Base-by-base conservation (phyloP, 2,329 filamentous ascomycete species). In the Penicillium sp. region DNA sequence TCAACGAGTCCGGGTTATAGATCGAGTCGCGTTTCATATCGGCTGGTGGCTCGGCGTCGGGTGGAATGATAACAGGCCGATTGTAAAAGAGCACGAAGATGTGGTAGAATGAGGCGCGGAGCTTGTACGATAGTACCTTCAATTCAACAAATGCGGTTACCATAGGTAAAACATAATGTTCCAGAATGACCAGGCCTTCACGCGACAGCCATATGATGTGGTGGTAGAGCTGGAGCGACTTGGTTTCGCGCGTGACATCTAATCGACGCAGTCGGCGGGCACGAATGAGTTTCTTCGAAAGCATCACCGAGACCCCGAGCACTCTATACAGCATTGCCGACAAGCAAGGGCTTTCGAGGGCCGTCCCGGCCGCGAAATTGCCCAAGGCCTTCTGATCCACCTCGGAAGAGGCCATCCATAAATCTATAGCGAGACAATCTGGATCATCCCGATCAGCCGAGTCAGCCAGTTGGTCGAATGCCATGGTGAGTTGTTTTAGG, bases 351-450 rank as follows among this genome's bases (percentile, higher is more conserved):
- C 94, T 95, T 70, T 91, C 89, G 63, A 86, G 82, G 74, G 89
- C 88, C 69, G 92, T 93, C 64, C 88, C 85, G 79, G 89, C 91
- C 76, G 95, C 94, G 75, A 97, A 89, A 75, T 88, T 89, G 80
- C 92, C 93, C 73, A 99, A 85, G 80, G 96, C 97, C 81, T 98
- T 99, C 81, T 97, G 93, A 78, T 99, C 95, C 65, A 98, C 92
- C 80, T 97, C 92, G 64, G 93, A 95, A 75, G 93, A 95, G 81
- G 95, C 95, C 95, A 98, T 99, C 77, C 78, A 80, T 75, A 78
- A 71, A 68, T 69, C 70, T 61, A 79, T 72, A 37, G 72, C 63
- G 24, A 67, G 72, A 47, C 75, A 65, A 53, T 72, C 73, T 69
- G 74, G 67, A 66, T 65, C 72, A 66, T 68, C 65, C 61, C 65